Evolutionary conservation across 2,329 filamentous ascomycete genomes (phyloP).

Genomic region (Clonostachys rosea): DNA sequence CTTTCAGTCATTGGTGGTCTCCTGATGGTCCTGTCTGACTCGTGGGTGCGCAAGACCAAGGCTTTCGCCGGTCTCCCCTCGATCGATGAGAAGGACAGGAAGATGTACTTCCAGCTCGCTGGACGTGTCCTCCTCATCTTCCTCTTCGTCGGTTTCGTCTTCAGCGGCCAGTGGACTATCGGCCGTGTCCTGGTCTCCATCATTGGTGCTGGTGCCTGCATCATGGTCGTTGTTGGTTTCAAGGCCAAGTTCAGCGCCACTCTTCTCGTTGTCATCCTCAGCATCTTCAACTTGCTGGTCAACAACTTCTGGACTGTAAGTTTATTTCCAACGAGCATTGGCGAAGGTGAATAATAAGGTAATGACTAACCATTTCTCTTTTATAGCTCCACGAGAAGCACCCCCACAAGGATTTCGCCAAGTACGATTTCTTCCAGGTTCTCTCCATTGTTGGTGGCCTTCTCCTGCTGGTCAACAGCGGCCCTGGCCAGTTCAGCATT

Average conservation of each 20-base stretch:
- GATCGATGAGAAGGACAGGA: slow-evolving; percentile 98
- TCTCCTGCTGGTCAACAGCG: slow-evolving; percentile 95
- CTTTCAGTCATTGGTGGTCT: slow-evolving; percentile 95
- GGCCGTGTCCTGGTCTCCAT: slow-evolving; percentile 82
- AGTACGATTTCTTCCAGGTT: slow-evolving; percentile 99
- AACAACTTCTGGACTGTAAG: slow-evolving; percentile 99
- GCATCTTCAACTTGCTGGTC: slow-evolving; percentile 92
- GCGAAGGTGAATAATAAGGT: slow-evolving; percentile 1
- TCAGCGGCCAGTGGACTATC: slow-evolving; percentile 88
- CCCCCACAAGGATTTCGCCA: slow-evolving; percentile 99
- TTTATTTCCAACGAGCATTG: slow-evolving; percentile 3
- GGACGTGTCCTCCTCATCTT: slow-evolving; percentile 95
- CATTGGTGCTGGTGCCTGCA: slow-evolving; percentile 82
- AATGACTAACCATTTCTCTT: slow-evolving; percentile 13
- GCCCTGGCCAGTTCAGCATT: slow-evolving; percentile 93
- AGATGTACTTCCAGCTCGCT: slow-evolving; percentile 99
- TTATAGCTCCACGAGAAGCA: slow-evolving; percentile 91
- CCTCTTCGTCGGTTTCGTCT: slow-evolving; percentile 94
- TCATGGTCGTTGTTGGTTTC: slow-evolving; percentile 99
- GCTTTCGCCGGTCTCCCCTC: slow-evolving; percentile 90
- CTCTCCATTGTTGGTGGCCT: slow-evolving; percentile 97
- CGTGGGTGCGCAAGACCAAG: slow-evolving; percentile 96
- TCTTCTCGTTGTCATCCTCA: slow-evolving; percentile 89
- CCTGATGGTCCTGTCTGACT: slow-evolving; percentile 96
- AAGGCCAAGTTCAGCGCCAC: slow-evolving; percentile 99